phyloP scores from a whole-genome alignment of 2,329 filamentous ascomycete species.

The Alternaria triticimaculans region DNA sequence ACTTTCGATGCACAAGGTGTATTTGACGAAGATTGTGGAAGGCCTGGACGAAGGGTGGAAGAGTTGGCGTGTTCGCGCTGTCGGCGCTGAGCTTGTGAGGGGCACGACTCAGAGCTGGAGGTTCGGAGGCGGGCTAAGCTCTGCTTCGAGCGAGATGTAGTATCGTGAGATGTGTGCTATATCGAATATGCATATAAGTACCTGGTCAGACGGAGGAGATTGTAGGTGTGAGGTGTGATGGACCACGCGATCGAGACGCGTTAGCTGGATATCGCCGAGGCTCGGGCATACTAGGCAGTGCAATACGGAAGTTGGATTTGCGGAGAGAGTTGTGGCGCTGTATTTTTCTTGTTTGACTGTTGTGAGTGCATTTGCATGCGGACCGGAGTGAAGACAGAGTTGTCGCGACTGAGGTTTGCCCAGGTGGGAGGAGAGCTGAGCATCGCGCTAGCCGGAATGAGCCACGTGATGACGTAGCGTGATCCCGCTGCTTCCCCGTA shows the following conservation, averaged over 20 bases:
- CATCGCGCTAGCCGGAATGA: background rate
- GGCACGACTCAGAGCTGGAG: background rate
- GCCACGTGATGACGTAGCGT: background rate
- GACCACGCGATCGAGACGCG: background rate
- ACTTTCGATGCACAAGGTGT: background rate
- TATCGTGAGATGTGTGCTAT: background rate
- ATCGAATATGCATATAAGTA: background rate
- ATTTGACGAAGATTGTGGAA: background rate
- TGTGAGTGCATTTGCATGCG: background rate
- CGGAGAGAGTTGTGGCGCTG: background rate
- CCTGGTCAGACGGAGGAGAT: background rate
- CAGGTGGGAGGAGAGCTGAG: background rate
- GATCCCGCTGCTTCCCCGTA: background rate
- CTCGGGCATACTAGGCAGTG: background rate
- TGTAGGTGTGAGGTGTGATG: background rate
- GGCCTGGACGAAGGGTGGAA: background rate
- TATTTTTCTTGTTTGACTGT: background rate
- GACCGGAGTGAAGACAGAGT: background rate
- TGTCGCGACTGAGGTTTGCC: background rate
- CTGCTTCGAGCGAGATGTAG: background rate
- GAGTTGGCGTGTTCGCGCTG: background rate
- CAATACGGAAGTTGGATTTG: background rate
- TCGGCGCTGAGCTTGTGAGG: background rate
- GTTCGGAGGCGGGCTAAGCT: background rate
- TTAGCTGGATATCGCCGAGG: background rate